Conservation (phyloP, 108 stramenopile genomes). For the Schizochytrium sp. region DNA sequence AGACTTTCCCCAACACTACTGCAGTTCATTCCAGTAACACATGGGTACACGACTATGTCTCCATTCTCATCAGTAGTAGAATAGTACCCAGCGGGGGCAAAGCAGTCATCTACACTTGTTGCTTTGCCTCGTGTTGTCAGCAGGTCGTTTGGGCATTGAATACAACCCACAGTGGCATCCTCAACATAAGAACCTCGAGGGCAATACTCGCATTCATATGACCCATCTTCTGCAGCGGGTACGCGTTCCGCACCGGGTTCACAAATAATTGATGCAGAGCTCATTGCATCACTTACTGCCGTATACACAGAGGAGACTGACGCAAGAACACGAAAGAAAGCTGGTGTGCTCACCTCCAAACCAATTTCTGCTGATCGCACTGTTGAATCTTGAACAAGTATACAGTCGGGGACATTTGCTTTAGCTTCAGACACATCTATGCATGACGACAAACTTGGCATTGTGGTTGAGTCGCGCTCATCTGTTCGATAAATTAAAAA, state of each 20-base stretch:
- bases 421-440: no score
- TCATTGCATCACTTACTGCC: not conserved
- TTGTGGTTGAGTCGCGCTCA: no score
- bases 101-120: not conserved
- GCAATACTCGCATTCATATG: not conserved
- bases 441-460: no score
- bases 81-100: slow-evolving; percentile 1
- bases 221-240: not conserved
- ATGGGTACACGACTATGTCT: not conserved
- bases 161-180: not conserved
- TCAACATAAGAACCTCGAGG: not conserved
- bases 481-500: no score
- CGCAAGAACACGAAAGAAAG: slow-evolving; percentile 13
- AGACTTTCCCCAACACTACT: not conserved
- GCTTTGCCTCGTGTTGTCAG: not conserved
- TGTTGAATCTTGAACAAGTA: no score
- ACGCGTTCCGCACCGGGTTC: not conserved
- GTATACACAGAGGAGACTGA: not conserved
- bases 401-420: no score
- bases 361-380: no score
- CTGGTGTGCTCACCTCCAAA: no score
- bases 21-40: not conserved
- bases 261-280: not conserved
- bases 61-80: not conserved
- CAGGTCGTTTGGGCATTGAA: not conserved